Base-by-base conservation (phyloP, 495 filamentous ascomycete species). In the Hyaloscypha bicolor region DNA sequence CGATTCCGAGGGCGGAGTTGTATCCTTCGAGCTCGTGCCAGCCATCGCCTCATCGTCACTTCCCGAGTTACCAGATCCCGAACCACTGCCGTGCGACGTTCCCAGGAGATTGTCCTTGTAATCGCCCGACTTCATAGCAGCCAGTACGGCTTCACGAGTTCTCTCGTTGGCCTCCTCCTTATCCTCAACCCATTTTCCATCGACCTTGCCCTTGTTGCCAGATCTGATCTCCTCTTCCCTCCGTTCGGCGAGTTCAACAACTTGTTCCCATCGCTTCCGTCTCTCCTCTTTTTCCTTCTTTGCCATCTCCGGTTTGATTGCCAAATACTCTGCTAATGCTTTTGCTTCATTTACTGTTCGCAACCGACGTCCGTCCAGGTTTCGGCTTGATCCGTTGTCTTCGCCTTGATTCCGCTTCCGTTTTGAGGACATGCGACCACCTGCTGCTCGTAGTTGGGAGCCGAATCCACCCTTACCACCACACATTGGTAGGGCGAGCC, bases 391-490 rank as follows among this genome's bases (percentile, higher is more conserved):
- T 35, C 87, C 91, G 72, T 93, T 93, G 70, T 90, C 88, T 42
- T 97, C 93, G 60, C 91, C 91, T 71, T 91, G 85, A 65, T 92
- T 82, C 77, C 88, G 89, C 84, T 97, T 97, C 75, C 92, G 91
- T 76, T 92, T 93, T 6, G 88, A 91, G 1, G 93, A 95, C 95
- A 99, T 99, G 79, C 95, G 95, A 19, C 95, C 95, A 74, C 95
- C 95, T 16, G 95, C 95, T 5, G 95, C 95, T 75, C 95, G 93
- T 32, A 99, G 88, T 77, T 98, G 96, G 6, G 93, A 97, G 69
- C 95, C 95, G 78, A 99, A 99, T 64, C 95, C 95, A 76, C 95
- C 95, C 75, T 99, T 99, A 72, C 95, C 95, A 74, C 95, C 95
- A 72, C 87, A 88, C 48, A 97, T 79, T 11, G 90, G 81, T 8